These are phyloP conservation scores for Pelargonium australe DNA, from an alignment of 441 rosid species.

Conservation along the genomic window DNA sequence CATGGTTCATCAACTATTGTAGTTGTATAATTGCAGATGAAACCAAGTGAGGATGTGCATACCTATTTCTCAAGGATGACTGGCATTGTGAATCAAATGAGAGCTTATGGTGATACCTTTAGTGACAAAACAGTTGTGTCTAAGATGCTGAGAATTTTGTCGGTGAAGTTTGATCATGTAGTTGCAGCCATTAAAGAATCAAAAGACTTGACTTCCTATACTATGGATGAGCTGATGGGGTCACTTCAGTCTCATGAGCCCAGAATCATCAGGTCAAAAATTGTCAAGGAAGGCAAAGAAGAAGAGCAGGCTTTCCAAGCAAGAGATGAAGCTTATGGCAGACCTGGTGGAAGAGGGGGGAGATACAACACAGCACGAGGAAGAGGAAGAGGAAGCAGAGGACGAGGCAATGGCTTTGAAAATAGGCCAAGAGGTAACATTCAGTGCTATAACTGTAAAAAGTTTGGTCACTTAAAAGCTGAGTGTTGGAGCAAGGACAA, in stretches of 20 bases:
- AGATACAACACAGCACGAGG: background rate
- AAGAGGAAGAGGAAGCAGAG: background rate
- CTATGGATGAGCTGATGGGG: background rate
- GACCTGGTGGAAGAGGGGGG: background rate
- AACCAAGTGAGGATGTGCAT: background rate
- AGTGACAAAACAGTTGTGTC: background rate
- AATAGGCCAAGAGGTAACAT: background rate
- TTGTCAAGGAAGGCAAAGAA: too few species aligned
- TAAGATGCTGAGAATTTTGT: background rate
- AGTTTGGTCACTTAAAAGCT: background rate
- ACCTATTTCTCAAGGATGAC: background rate
- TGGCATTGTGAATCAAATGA: background rate
- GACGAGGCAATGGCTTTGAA: background rate
- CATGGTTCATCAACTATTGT: background rate
- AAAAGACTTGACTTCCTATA: background rate
- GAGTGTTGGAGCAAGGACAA: background rate
- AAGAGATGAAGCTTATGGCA: background rate
- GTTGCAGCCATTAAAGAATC: background rate
- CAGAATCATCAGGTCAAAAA: background rate
- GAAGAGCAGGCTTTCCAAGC: background rate
- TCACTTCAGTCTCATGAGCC: background rate
- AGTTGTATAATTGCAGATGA: background rate
- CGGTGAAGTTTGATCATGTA: background rate
- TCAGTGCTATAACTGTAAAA: constrained; percentile 5
- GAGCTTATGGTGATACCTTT: background rate